Conservation (phyloP, 805 yeast species). For the Blastobotrys terrestris region DNA sequence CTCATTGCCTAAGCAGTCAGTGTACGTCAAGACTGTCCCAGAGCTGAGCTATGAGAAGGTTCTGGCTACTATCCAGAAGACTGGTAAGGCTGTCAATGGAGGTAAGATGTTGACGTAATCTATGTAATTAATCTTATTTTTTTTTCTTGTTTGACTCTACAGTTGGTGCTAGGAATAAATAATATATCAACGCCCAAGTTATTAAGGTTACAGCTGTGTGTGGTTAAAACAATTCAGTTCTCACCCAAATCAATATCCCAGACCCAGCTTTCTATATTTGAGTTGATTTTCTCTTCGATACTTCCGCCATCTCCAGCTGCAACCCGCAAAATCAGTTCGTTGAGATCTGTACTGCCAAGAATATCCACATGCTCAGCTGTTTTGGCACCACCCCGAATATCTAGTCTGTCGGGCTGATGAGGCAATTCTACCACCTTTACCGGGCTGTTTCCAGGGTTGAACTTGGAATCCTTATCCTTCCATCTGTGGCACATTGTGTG, state of each 20-base stretch:
- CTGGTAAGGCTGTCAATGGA: constrained; percentile 75
- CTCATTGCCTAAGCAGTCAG: constrained; percentile 75
- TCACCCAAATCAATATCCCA: constrained; percentile 43
- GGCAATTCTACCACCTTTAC: constrained; percentile 85
- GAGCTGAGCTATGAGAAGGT: constrained; percentile 67
- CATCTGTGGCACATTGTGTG: constrained; percentile 91
- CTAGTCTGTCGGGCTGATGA: constrained; percentile 91
- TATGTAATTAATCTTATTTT: background rate
- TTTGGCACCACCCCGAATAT: constrained; percentile 93
- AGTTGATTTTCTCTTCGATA: constrained; percentile 53
- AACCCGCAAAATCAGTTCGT: constrained; percentile 74
- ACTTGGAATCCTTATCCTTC: constrained; percentile 55
- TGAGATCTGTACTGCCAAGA: constrained; percentile 85
- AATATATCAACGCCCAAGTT: background rate
- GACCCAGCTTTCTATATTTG: constrained; percentile 60
- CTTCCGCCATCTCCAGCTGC: constrained; percentile 74
- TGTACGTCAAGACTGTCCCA: constrained; percentile 59
- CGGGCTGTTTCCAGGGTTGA: constrained; percentile 68
- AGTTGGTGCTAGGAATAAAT: background rate
- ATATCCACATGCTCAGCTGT: constrained; percentile 98
- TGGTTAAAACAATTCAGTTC: background rate
- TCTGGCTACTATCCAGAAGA: constrained; percentile 73
- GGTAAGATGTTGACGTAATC: constrained; percentile 49
- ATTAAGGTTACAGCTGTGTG: background rate
- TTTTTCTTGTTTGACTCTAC: background rate